A percentile compares a stretch with the other conserved stretches of the same genome.
Evolutionary conservation across 306 rosid genomes (phyloP).

Genomic region (Malus asiatica): DNA sequence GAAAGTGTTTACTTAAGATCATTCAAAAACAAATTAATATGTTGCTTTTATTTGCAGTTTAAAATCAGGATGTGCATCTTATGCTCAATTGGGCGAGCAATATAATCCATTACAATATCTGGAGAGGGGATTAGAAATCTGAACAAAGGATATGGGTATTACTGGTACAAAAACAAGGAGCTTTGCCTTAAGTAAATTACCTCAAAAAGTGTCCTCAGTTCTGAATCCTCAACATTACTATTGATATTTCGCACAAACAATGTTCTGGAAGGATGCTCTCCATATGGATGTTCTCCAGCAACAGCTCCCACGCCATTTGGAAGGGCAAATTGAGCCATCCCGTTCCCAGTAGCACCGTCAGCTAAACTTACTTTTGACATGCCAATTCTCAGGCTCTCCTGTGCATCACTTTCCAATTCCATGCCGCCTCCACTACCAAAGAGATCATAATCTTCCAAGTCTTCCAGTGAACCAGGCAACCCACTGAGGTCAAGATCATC

Average conservation of each 20-base stretch:
- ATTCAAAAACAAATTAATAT: neutral
- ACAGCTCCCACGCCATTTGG: constrained; percentile 68
- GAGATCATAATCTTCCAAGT: constrained; percentile 76
- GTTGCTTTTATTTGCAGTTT: neutral
- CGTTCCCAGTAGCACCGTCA: constrained; percentile 47
- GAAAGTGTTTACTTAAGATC: neutral
- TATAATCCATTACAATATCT: too few relatives aligned
- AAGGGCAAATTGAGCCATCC: constrained; percentile 41
- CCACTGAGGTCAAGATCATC: constrained; percentile 81
- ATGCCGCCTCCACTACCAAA: constrained; percentile 81
- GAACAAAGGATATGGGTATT: neutral
- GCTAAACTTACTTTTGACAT: constrained; percentile 54
- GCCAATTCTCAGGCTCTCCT: constrained; percentile 43
- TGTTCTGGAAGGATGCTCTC: constrained; percentile 95
- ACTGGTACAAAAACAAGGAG: constrained; percentile 7
- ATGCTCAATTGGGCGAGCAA: too few relatives aligned
- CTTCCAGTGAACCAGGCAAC: constrained; percentile 75
- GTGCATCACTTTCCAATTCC: constrained; percentile 73
- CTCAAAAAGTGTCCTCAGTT: constrained; percentile 74
- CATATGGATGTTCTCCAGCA: constrained; percentile 95
- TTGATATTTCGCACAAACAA: constrained; percentile 88
- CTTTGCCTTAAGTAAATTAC: constrained; percentile 28
- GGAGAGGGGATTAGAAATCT: neutral
- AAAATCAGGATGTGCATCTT: neutral
- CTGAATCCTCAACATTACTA: constrained; percentile 88